A percentile compares a stretch with the other conserved stretches of the same genome.
Conservation (phyloP, 2,329 filamentous ascomycete species). For the Claviceps fusiformis region DNA sequence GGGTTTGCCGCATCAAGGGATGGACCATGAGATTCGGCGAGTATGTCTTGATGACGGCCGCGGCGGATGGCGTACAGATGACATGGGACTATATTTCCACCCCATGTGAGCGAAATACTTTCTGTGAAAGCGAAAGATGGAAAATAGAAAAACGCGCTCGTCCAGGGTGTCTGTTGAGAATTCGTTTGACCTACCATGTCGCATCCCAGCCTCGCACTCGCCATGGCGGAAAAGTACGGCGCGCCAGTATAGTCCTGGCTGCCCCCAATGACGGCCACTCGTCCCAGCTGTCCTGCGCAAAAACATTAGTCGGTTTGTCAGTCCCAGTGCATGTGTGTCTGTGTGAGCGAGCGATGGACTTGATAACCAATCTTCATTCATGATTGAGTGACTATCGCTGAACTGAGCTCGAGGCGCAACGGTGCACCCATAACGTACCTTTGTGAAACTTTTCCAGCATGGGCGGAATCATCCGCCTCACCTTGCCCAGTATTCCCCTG, state of each 20-base stretch:
- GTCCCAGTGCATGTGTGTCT: no score
- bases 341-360: no score
- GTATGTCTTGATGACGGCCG: constrained; percentile 87
- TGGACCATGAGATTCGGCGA: constrained; percentile 98
- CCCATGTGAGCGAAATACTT: not conserved
- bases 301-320: not conserved
- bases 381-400: not conserved
- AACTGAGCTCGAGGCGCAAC: not conserved
- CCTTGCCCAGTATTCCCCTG: constrained; percentile 63
- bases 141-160: not conserved
- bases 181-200: constrained; percentile 54
- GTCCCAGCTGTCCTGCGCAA: constrained; percentile 69
- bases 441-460: constrained; percentile 96
- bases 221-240: constrained; percentile 96
- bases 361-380: no score
- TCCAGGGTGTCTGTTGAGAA: not conserved
- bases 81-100: constrained; percentile 56
- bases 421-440: constrained; percentile 36
- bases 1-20: constrained; percentile 75
- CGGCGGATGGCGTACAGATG: constrained; percentile 85
- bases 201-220: constrained; percentile 76
- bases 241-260: constrained; percentile 95
- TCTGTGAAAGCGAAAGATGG: not conserved
- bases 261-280: constrained; percentile 86
- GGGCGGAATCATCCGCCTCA: constrained; percentile 81